These are phyloP conservation scores for Arabidopsis arenosa DNA, from an alignment of 345 rosid genomes.

Conservation along the genomic window DNA sequence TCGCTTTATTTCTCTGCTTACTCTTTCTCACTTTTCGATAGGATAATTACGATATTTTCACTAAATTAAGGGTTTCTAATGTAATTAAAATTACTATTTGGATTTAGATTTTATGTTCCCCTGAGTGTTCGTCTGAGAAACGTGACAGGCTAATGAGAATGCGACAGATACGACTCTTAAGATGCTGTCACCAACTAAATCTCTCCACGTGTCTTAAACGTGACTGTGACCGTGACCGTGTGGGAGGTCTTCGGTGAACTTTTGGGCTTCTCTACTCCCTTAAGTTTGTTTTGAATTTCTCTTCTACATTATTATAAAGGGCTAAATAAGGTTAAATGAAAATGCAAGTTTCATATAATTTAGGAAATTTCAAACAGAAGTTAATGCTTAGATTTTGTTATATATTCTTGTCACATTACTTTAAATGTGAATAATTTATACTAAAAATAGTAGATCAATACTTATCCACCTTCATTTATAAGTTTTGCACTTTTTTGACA, in stretches of 20 bases:
- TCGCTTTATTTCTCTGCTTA: slow-evolving; percentile 16
- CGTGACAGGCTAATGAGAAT: slow-evolving; percentile 42
- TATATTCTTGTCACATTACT: slow-evolving; percentile 11
- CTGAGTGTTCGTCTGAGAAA: slow-evolving; percentile 12
- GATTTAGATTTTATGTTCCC: slow-evolving; percentile 32
- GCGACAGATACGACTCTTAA: slow-evolving; percentile 35
- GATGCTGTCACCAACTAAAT: background rate
- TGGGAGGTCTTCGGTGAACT: slow-evolving; percentile 14
- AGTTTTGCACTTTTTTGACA: background rate
- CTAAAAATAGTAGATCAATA: slow-evolving; percentile 4
- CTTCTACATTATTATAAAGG: background rate
- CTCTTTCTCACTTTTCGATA: slow-evolving; percentile 41
- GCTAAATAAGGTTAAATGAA: background rate
- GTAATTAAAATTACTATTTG: slow-evolving; percentile 24
- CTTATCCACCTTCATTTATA: slow-evolving; percentile 6
- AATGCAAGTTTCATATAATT: slow-evolving; percentile 9
- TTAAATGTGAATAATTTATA: background rate
- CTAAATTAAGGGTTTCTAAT: slow-evolving; percentile 7
- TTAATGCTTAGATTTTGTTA: slow-evolving; percentile 2
- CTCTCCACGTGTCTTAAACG: slow-evolving; percentile 17
- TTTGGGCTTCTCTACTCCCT: slow-evolving; percentile 19
- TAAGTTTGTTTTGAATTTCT: background rate
- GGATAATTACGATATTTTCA: slow-evolving; percentile 46
- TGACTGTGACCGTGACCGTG: slow-evolving; percentile 25
- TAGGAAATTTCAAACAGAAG: background rate